phyloP scores from a whole-genome alignment of 768 basidiomycete species.

The Suillus spraguei region DNA sequence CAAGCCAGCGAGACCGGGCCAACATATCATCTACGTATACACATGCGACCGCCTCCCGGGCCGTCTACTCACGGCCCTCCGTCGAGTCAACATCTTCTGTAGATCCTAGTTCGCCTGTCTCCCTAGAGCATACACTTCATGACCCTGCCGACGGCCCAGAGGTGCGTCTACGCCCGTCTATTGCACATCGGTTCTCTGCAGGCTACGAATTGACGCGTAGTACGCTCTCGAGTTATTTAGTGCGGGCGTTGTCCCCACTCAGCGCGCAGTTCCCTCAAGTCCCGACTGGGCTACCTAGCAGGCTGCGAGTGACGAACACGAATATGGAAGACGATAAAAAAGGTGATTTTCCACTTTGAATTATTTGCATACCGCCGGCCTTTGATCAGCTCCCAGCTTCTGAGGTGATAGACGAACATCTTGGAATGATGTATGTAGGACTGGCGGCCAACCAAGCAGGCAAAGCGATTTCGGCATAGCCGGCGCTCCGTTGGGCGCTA shows the following conservation, averaged over 20 bases:
- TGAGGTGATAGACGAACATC: no score
- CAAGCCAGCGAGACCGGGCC: background rate
- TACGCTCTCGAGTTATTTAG: constrained; percentile 20
- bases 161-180: constrained; percentile 21
- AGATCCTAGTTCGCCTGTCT: background rate
- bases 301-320: constrained; percentile 29
- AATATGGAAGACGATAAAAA: constrained; percentile 3
- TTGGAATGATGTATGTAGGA: no score
- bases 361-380: no score
- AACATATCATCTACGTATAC: constrained; percentile 2
- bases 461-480: no score
- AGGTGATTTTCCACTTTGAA: no score
- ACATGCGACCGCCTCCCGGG: background rate
- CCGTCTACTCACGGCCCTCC: constrained; percentile 24
- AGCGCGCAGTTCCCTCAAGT: constrained; percentile 36
- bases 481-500: no score
- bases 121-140: background rate
- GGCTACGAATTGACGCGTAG: constrained; percentile 17
- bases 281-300: constrained; percentile 32
- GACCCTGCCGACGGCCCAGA: constrained; percentile 11
- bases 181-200: constrained; percentile 25
- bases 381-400: no score
- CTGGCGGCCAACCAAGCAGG: no score
- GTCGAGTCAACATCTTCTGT: constrained; percentile 23
- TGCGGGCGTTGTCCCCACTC: constrained; percentile 21